phyloP scores from a whole-genome alignment of 257 asterid genomes.

The Mitragyna speciosa region DNA sequence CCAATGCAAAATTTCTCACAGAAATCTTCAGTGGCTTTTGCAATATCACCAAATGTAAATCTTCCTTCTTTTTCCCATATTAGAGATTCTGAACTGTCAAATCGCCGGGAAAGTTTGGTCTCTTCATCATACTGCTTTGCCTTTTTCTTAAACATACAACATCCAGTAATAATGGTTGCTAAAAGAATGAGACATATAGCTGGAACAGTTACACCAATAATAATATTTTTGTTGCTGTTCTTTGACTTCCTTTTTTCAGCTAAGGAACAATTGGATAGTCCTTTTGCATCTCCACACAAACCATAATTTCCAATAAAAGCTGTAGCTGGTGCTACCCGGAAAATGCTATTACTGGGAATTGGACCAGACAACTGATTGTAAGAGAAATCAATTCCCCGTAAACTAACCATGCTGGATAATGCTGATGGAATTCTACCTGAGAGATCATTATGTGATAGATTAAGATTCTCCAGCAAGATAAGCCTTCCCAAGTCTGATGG shows the following conservation, averaged over 20 bases:
- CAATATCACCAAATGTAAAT: slow-evolving; percentile 69
- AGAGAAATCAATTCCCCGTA: slow-evolving; percentile 59
- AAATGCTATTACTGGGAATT: slow-evolving; percentile 47
- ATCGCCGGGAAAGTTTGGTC: slow-evolving; percentile 24
- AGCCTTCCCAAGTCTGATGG: slow-evolving; percentile 61
- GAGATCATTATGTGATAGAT: slow-evolving; percentile 61
- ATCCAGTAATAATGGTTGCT: slow-evolving; percentile 34
- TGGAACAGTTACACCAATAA: slow-evolving; percentile 49
- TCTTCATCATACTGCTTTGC: slow-evolving; percentile 41
- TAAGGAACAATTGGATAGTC: slow-evolving; percentile 49
- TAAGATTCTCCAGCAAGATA: slow-evolving; percentile 49
- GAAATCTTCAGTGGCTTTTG: slow-evolving; percentile 69
- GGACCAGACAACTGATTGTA: slow-evolving; percentile 65
- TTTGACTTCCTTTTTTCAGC: slow-evolving; percentile 28
- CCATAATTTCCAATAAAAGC: slow-evolving; percentile 56
- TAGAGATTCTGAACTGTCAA: slow-evolving; percentile 45
- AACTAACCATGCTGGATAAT: slow-evolving; percentile 54
- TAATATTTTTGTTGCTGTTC: slow-evolving; percentile 39
- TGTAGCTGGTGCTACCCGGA: slow-evolving; percentile 41
- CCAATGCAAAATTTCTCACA: slow-evolving; percentile 68
- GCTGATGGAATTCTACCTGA: slow-evolving; percentile 63
- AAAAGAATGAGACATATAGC: slow-evolving; percentile 40
- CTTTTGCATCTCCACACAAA: slow-evolving; percentile 65
- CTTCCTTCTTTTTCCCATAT: slow-evolving; percentile 80
- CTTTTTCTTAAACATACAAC: slow-evolving; percentile 36